A percentile compares a stretch with the other conserved stretches of the same genome.
phyloP scores from a whole-genome alignment of 495 filamentous ascomycete genomes.

The Tuber calosporum region DNA sequence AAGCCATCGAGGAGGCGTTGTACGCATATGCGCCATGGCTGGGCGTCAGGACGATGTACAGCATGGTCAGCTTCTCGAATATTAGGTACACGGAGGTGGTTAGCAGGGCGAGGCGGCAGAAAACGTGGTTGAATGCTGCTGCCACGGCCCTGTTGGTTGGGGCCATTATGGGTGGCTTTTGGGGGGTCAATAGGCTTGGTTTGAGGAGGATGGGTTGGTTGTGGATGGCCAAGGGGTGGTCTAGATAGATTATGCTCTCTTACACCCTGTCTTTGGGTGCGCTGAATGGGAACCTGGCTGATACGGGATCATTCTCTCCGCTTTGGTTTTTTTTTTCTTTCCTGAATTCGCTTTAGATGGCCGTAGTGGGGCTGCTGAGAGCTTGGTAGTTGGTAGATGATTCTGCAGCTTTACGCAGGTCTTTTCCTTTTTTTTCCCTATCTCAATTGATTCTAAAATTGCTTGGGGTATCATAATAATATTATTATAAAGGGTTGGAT shows the following conservation, averaged over 20 bases:
- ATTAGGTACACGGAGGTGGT: slow-evolving; percentile 82
- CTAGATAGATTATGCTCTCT: background rate
- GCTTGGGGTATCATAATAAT: no score
- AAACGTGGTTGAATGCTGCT: slow-evolving; percentile 49
- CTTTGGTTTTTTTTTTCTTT: background rate
- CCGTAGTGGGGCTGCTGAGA: background rate
- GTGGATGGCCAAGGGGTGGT: slow-evolving; percentile 6
- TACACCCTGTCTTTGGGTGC: background rate
- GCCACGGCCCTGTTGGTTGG: slow-evolving; percentile 30
- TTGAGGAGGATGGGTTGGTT: slow-evolving; percentile 9
- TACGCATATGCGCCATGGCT: slow-evolving; percentile 64
- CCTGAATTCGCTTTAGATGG: background rate
- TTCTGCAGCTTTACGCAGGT: background rate
- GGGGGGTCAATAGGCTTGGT: background rate
- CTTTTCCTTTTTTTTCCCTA: background rate
- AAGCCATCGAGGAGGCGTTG: slow-evolving; percentile 77
- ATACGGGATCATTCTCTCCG: background rate
- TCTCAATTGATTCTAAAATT: no score
- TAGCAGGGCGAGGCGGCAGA: slow-evolving; percentile 59
- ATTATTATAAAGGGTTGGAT: no score
- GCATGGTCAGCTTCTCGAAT: slow-evolving; percentile 86
- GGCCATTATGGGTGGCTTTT: slow-evolving; percentile 5
- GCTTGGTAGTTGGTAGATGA: background rate
- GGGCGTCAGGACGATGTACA: slow-evolving; percentile 88
- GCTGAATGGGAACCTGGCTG: background rate